Base-by-base conservation (phyloP, 495 filamentous ascomycete species). In the Letharia columbiana region DNA sequence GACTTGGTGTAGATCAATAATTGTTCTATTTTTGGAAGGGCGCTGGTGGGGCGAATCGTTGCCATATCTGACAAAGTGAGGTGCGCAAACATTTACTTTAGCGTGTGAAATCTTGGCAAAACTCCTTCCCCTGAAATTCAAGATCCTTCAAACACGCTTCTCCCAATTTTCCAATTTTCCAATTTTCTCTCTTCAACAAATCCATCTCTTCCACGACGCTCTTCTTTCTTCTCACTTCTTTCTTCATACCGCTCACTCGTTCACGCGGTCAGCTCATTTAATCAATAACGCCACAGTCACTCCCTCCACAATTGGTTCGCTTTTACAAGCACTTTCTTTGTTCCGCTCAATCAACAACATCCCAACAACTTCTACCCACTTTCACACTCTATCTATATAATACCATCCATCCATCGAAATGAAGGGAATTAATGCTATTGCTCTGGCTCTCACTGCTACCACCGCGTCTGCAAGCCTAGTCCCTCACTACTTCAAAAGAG, bases 261-360 rank as follows among this genome's bases (percentile, higher is more conserved):
- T 69, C 57, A 69, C 47, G 65, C 67, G 63, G 65, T 66, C 58
- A 41, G 35, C 5, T 35, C 28, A 7, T 59, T 39, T 67, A 68
- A 62, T 70, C 66, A 41, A 33, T 54, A 33, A 62, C 63, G 68
- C 60, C 60, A 66, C 59, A 58, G 64, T 69, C 67, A 74, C 70
- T 77, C 75, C 71, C 75, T 79, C 63, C 35, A 63, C 31, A 49
- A 44, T 59, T 54, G 44, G 47, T 70, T 68, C 54, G 65, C 73
- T 28, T 28, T 69, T 69, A 31, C 69, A 23, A 59, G 0, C 52
- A 56, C 60, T 57, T 65, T 60, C 44, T 71, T 71, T 70, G 76
- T 65, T 28, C 64, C 49, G 61, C 61, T 69, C 67, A 66, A 77
- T 71, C 70, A 70, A 74, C 70, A 72, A 63, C 11, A 13, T 18